Evolutionary conservation across 805 yeast genomes (phyloP).

Genomic region (Lipomyces lipofer): DNA sequence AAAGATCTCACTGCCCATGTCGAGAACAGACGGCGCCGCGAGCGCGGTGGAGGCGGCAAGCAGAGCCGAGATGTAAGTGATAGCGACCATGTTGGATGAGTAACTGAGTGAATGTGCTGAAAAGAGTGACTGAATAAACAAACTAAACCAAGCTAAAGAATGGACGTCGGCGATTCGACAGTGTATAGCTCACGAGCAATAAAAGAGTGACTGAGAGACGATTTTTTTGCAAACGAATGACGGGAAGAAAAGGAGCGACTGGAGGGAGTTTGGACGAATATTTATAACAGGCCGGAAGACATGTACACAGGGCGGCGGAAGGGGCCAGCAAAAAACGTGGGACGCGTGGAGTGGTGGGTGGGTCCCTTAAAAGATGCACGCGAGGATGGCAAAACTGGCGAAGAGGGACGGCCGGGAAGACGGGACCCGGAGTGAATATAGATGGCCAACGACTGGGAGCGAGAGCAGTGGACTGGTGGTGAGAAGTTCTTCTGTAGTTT

Average conservation of each 20-base stretch:
- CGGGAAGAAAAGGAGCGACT: conserved; percentile 4
- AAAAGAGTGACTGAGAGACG: background rate
- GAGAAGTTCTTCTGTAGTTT: background rate
- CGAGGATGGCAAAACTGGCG: background rate
- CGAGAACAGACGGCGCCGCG: conserved; percentile 15
- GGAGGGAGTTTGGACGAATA: background rate
- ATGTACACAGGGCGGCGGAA: background rate
- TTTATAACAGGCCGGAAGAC: background rate
- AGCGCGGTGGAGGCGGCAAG: conserved; percentile 27
- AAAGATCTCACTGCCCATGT: conserved; percentile 15
- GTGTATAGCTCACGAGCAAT: background rate
- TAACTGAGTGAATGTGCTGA: conserved; percentile 1
- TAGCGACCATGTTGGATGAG: conserved; percentile 3
- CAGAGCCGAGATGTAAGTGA: conserved; percentile 12
- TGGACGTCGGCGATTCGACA: background rate
- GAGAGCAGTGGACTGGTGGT: background rate
- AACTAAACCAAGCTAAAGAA: background rate
- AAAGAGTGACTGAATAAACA: background rate
- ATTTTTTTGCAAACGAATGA: background rate
- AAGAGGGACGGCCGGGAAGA: background rate
- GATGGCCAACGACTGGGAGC: background rate
- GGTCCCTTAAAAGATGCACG: background rate
- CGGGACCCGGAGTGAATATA: background rate
- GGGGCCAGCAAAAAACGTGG: background rate
- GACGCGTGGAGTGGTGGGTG: too few species aligned